Conservation (phyloP, 2,329 filamentous ascomycete genomes). For the Mycosphaerella arachidis region DNA sequence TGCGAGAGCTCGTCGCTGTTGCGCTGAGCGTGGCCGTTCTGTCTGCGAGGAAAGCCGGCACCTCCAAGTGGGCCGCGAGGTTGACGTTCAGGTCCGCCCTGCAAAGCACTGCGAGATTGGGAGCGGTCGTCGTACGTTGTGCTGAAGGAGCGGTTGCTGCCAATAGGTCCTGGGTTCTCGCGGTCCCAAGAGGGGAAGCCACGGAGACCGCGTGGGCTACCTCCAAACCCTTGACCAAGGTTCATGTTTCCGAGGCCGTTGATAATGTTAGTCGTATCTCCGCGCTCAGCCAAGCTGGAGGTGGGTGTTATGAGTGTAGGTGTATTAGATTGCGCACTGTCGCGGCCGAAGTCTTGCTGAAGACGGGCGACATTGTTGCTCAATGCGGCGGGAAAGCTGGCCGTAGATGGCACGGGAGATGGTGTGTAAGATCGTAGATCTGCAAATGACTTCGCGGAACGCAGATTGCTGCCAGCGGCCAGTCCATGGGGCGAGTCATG, state of each 20-base stretch:
- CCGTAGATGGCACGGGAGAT: conserved; percentile 83
- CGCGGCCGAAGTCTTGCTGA: conserved; percentile 51
- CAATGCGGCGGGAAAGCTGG: conserved; percentile 73
- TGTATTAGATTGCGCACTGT: conserved; percentile 58
- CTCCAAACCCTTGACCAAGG: conserved; percentile 49
- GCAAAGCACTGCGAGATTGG: conserved; percentile 42
- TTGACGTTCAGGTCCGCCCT: conserved; percentile 53
- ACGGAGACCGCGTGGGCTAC: conserved; percentile 56
- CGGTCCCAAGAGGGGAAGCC: conserved; percentile 60
- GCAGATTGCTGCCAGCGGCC: conserved; percentile 71
- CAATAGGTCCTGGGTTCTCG: conserved; percentile 56
- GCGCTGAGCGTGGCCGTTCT: conserved; percentile 58
- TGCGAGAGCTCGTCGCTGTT: conserved; percentile 61
- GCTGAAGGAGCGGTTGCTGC: conserved; percentile 60
- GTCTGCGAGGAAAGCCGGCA: conserved; percentile 53
- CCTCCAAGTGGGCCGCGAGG: conserved; percentile 58
- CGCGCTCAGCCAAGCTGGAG: conserved; percentile 28
- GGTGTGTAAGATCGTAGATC: conserved; percentile 93
- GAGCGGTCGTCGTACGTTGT: conserved; percentile 54
- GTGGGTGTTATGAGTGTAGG: conserved; percentile 61
- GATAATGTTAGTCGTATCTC: conserved; percentile 47
- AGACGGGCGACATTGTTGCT: conserved; percentile 60
- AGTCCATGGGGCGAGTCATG: conserved; percentile 66
- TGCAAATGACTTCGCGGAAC: conserved; percentile 93
- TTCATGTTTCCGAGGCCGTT: conserved; percentile 60